Evolutionary conservation across 345 rosid species (phyloP).

Genomic region (Sonneratia caseolaris): DNA sequence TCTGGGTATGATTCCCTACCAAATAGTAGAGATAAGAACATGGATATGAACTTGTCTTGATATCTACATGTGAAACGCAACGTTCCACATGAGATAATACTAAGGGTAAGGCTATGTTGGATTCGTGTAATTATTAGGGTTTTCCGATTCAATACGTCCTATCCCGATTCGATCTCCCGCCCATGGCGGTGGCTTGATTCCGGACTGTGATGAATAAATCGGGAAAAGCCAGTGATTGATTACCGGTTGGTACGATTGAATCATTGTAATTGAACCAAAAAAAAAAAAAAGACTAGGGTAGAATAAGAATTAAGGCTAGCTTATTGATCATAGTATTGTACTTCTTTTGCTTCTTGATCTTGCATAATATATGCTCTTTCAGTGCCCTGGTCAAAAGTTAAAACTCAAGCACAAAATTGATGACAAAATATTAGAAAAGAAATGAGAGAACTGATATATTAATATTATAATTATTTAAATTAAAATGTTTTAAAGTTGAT

Average conservation of each 20-base stretch:
- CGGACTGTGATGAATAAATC: background rate
- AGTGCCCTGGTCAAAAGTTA: conserved; percentile 3
- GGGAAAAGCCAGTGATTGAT: background rate
- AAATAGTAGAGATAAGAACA: background rate
- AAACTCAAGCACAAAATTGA: background rate
- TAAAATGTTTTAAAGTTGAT: no score
- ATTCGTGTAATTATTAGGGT: background rate
- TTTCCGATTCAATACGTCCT: background rate
- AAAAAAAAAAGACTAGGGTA: background rate
- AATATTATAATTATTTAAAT: no score
- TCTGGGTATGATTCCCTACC: conserved; percentile 15
- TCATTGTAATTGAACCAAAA: background rate
- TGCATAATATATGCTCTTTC: background rate
- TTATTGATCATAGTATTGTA: background rate
- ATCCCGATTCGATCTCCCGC: background rate
- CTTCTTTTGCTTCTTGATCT: background rate
- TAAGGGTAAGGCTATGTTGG: background rate
- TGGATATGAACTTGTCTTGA: background rate
- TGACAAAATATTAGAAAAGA: no score
- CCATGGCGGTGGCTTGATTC: background rate
- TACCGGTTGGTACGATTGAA: background rate
- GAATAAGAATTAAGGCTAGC: background rate
- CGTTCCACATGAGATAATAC: conserved; percentile 1
- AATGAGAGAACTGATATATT: no score
- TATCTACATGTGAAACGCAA: background rate